Base-by-base conservation (phyloP, 2,329 filamentous ascomycete species). In the Aspergillus novofumigatus region DNA sequence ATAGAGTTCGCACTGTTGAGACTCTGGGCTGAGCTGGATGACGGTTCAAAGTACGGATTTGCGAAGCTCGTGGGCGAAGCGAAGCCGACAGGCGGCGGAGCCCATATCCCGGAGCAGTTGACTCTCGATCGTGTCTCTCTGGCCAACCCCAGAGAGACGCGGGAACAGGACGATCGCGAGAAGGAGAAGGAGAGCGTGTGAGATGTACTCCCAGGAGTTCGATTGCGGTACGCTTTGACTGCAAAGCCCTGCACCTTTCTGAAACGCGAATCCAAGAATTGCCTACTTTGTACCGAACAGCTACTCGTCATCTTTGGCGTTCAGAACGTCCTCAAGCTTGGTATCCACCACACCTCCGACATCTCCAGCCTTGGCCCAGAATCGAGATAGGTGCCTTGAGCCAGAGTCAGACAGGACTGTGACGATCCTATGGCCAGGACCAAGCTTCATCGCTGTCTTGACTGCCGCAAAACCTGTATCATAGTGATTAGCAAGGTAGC, bases 391-490 rank as follows among this genome's bases (percentile, higher is more conserved):
- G 67, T 81, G 79, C 50, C 78, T 71, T 49, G 77, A 76, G 3
- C 78, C 78, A n/a, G 78, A 80, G 62, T 81, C 78, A 48, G 78
- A 80, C 48, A 81, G 65, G 17, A 81, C 71, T 1, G 78, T 81
- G 20, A 80, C 78, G 35, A 81, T 75, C 51, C 75, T 67, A 64
- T 81, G 77, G 2, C 79, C 79, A 21, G 77, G 78, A 1, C 79
- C 78, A 3, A 81, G 65, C 60, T 73, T 73, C 58, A 76, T 65
- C 4, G 79, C 78, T 9, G 75, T 77, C 62, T 75, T 77, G 10
- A 79, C 72, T 20, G 78, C 78, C 29, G 78, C 78, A 60, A 79
- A 75, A 56, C 78, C 78, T 80, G 55, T 54, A 49, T 53, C 35
- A 54, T 52, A 59, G 45, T 45, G 49, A 57, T 65, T 49, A 63